These are phyloP conservation scores for Neurospora sp. DNA, from an alignment of 495 filamentous ascomycete species.

Conservation along the genomic window DNA sequence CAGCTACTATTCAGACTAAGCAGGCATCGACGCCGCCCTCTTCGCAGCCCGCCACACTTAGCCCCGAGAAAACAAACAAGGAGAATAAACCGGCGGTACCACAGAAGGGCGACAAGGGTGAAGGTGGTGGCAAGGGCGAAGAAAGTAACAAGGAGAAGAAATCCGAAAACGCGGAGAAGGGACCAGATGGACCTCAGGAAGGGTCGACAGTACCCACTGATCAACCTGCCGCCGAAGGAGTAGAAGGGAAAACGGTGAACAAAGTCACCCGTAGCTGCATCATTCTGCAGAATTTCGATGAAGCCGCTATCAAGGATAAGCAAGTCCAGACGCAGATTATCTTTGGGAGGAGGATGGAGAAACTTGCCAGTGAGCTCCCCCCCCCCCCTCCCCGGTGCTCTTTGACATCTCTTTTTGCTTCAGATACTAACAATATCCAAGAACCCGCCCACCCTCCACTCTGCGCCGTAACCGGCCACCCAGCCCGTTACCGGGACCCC, in stretches of 20 bases:
- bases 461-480: constrained; percentile 72
- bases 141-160: neutral
- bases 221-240: constrained; percentile 16
- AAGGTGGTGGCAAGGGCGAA: neutral
- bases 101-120: neutral
- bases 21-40: constrained; percentile 4
- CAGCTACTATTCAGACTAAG: neutral
- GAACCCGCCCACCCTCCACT: constrained; percentile 40
- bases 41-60: neutral
- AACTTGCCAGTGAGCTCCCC: constrained; percentile 35
- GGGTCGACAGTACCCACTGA: constrained; percentile 1
- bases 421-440: constrained; percentile 14
- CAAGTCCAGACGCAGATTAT: constrained; percentile 44
- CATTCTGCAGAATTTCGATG: constrained; percentile 48
- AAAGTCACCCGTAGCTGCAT: constrained; percentile 41
- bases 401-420: neutral
- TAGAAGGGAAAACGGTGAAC: neutral
- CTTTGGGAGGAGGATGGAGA: constrained; percentile 43
- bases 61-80: neutral
- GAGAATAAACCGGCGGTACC: neutral
- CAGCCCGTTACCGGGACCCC: constrained; percentile 68
- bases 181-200: constrained; percentile 15
- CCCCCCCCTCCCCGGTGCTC: neutral
- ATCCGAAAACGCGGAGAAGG: neutral
- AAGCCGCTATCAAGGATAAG: constrained; percentile 42